Evolutionary conservation across 495 filamentous ascomycete genomes (phyloP).

Genomic region (Talaromyces trachyspermus): DNA sequence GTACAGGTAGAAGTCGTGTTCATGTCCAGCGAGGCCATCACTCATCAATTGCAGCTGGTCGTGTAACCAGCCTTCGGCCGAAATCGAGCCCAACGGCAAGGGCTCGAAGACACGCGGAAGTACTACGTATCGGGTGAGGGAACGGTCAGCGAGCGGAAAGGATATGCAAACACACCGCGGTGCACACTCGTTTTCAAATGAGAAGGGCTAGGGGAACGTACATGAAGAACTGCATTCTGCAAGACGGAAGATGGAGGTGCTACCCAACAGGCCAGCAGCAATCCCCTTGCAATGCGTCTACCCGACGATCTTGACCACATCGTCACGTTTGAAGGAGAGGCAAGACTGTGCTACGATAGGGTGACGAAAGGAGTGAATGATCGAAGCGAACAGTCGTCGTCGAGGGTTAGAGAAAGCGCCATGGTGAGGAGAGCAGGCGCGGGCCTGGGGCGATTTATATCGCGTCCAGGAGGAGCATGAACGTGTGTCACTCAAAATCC

Average conservation of each 20-base stretch:
- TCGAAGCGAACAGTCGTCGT: too few species aligned
- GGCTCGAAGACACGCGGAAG: constrained; percentile 35
- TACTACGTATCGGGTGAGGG: constrained; percentile 13
- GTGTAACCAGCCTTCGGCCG: constrained; percentile 52
- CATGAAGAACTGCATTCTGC: background rate
- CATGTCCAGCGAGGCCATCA: constrained; percentile 51
- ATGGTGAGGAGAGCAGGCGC: too few species aligned
- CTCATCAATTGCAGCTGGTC: constrained; percentile 46
- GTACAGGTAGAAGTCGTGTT: constrained; percentile 52
- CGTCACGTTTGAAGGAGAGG: too few species aligned
- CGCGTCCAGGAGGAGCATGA: too few species aligned
- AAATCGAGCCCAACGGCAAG: constrained; percentile 51
- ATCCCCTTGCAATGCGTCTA: background rate
- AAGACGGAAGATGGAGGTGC: too few species aligned
- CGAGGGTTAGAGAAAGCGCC: too few species aligned
- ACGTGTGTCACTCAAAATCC: too few species aligned
- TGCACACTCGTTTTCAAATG: background rate
- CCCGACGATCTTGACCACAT: too few species aligned
- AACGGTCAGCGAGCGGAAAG: background rate
- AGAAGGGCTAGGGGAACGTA: background rate
- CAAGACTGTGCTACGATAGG: too few species aligned
- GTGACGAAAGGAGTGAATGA: too few species aligned
- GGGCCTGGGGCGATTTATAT: too few species aligned
- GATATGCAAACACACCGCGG: background rate
- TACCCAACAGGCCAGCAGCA: constrained; percentile 1